Evolutionary conservation across 345 rosid genomes (phyloP), one percentile per base, ranked within the genome.

Genomic region (Moringa oleifera): DNA sequence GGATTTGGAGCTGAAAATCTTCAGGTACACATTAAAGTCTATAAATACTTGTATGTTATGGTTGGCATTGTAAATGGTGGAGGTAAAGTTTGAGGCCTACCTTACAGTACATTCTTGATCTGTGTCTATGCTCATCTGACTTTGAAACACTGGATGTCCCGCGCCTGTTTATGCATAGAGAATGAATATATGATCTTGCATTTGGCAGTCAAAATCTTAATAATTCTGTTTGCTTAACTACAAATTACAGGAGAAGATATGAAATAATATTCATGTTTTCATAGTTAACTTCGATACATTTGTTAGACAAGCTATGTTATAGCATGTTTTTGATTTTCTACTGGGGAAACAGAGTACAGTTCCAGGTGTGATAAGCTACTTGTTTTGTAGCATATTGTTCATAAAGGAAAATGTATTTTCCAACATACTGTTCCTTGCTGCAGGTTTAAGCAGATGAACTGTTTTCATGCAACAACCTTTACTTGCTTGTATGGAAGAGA

Each of bases 161-260:
- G 22, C 74, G 60, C 80, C 81, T 85, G 79, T 33, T 61, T 55
- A 64, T 33, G 28, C 57, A 18, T 7, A 65, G 47, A 23, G 36
- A 65, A 64, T 23, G 59, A 59, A 61, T 52, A 68, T 55, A 17
- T n/a, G 51, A 33, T 63, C 9, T 55, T 21, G 31, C 11, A 4
- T 33, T 33, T 33, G 22, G 17, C 18, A 55, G 12, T 53, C 47
- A 41, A 41, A 41, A 41, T 41, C 47, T 41, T 41, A 41, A 8
- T 28, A 28, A 15, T 11, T 41, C 47, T 9, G 47, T 41, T 28
- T 28, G 33, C 8, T 2, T 28, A 28, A 28, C 33, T 8, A 28
- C 3, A 28, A 28, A 28, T 2, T 28, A 28, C 5, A 28, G 8
- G 33, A 28, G 5, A 28, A 28, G 33, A n/a, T n/a, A n/a, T n/a